These are phyloP conservation scores for Trichophyton simii DNA, from an alignment of 2,329 filamentous ascomycete genomes.

Conservation along the genomic window DNA sequence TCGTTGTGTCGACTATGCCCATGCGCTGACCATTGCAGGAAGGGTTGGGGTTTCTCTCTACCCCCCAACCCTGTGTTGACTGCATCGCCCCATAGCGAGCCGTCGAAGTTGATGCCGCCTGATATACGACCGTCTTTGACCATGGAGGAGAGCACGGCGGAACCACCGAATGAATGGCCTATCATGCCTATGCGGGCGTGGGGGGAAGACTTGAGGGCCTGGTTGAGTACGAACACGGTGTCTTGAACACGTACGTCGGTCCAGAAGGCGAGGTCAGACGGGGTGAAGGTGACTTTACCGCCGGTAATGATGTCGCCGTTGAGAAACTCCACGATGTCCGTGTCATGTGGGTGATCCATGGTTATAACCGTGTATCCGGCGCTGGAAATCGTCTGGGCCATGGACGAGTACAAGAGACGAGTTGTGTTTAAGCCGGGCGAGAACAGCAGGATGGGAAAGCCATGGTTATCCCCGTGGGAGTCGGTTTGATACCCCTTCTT, in stretches of 20 bases:
- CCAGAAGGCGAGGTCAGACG: background rate
- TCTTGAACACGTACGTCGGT: slow-evolving; percentile 3
- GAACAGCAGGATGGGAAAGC: slow-evolving; percentile 8
- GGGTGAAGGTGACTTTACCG: background rate
- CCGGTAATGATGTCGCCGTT: slow-evolving; percentile 12
- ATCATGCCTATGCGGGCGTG: slow-evolving; percentile 13
- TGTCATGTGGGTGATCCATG: slow-evolving; percentile 17
- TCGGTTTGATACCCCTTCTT: background rate
- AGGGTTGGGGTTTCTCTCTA: slow-evolving; percentile 10
- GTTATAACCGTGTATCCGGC: slow-evolving; percentile 9
- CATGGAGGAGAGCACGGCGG: slow-evolving; percentile 18
- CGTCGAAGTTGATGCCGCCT: slow-evolving; percentile 27
- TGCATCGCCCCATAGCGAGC: slow-evolving; percentile 17
- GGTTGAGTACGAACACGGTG: background rate
- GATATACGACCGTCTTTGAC: slow-evolving; percentile 16
- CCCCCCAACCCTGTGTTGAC: slow-evolving; percentile 10
- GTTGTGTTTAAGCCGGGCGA: slow-evolving; percentile 7
- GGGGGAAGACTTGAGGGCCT: background rate
- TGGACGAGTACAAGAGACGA: slow-evolving; percentile 7
- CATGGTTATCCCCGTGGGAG: background rate
- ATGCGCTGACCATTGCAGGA: slow-evolving; percentile 12
- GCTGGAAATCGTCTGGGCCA: slow-evolving; percentile 8
- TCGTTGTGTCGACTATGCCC: slow-evolving; percentile 11
- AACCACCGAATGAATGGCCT: slow-evolving; percentile 29
- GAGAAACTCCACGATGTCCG: slow-evolving; percentile 15